Conservation (phyloP, 2,329 filamentous ascomycete species). For the Fusarium verrucosum region DNA sequence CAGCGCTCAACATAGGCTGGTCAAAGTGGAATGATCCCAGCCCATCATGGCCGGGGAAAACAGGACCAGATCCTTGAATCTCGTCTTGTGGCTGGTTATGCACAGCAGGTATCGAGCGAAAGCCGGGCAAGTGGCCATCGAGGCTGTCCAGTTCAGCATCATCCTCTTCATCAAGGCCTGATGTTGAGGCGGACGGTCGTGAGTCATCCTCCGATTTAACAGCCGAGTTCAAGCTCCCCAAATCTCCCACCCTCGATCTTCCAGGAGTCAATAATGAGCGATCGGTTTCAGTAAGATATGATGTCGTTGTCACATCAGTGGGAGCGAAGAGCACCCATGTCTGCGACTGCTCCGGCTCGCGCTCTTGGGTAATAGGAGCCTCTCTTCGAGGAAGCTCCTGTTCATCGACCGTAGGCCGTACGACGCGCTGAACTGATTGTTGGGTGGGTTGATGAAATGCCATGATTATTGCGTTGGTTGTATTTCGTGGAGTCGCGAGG, state of each 20-base stretch:
- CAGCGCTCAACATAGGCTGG: conserved; percentile 60
- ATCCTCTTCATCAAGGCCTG: conserved; percentile 62
- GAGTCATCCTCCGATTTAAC: conserved; percentile 67
- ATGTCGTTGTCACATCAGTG: conserved; percentile 69
- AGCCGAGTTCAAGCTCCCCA: conserved; percentile 78
- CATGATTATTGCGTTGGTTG: conserved; percentile 51
- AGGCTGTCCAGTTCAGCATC: conserved; percentile 89
- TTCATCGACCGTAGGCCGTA: conserved; percentile 54
- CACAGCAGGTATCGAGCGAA: conserved; percentile 68
- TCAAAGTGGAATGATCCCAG: conserved; percentile 83
- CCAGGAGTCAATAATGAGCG: conserved; percentile 71
- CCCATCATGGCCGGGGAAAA: conserved; percentile 93
- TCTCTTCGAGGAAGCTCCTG: conserved; percentile 45
- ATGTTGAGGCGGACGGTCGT: conserved; percentile 51
- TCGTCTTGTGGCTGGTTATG: conserved; percentile 39
- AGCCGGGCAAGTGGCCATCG: conserved; percentile 90
- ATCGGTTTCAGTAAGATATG: conserved; percentile 74
- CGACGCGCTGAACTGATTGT: conserved; percentile 60
- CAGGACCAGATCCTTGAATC: conserved; percentile 64
- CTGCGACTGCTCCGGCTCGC: conserved; percentile 73
- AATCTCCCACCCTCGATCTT: conserved; percentile 79
- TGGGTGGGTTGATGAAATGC: conserved; percentile 69
- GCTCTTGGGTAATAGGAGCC: conserved; percentile 45
- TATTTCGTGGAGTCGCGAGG: conserved; percentile 22
- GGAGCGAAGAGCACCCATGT: conserved; percentile 98